Evolutionary conservation across 2,329 filamentous ascomycete species (phyloP).

Genomic region (Paecilomyces formosus): DNA sequence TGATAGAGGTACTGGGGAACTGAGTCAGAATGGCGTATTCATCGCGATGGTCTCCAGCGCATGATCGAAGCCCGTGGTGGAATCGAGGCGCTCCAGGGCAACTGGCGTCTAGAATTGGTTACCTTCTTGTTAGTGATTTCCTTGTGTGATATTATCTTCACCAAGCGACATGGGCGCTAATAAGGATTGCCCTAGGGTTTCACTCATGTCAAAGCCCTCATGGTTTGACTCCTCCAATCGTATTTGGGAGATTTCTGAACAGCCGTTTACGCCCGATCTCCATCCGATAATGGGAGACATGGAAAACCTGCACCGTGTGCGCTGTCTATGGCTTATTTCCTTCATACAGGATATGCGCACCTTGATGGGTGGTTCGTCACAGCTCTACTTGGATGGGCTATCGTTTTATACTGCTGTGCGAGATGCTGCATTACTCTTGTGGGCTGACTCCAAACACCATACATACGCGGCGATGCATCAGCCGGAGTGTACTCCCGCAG

Average conservation of each 20-base stretch:
- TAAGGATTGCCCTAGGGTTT: slow-evolving; percentile 13
- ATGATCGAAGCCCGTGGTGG: slow-evolving; percentile 29
- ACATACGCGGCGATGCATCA: slow-evolving; percentile 3
- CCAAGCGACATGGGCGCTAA: neutral
- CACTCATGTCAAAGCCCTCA: slow-evolving; percentile 19
- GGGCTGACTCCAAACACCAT: slow-evolving; percentile 9
- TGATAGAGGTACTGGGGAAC: slow-evolving; percentile 25
- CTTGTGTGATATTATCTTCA: neutral
- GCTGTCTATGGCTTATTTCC: slow-evolving; percentile 21
- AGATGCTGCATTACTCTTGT: slow-evolving; percentile 10
- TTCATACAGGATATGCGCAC: slow-evolving; percentile 23
- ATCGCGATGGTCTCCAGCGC: slow-evolving; percentile 21
- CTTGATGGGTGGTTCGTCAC: slow-evolving; percentile 13
- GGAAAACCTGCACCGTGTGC: slow-evolving; percentile 16
- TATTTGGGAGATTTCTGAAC: neutral
- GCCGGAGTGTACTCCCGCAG: slow-evolving; percentile 6
- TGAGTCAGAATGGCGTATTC: slow-evolving; percentile 23
- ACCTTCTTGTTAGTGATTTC: neutral
- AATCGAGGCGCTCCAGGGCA: slow-evolving; percentile 16
- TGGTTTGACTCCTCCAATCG: slow-evolving; percentile 20
- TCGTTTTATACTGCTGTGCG: slow-evolving; percentile 8
- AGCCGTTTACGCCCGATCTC: neutral
- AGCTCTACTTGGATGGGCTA: slow-evolving; percentile 8
- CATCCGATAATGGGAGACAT: neutral
- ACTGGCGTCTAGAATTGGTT: slow-evolving; percentile 13